phyloP scores from a whole-genome alignment of 2,329 filamentous ascomycete genomes.

The Laburnicola sp. region DNA sequence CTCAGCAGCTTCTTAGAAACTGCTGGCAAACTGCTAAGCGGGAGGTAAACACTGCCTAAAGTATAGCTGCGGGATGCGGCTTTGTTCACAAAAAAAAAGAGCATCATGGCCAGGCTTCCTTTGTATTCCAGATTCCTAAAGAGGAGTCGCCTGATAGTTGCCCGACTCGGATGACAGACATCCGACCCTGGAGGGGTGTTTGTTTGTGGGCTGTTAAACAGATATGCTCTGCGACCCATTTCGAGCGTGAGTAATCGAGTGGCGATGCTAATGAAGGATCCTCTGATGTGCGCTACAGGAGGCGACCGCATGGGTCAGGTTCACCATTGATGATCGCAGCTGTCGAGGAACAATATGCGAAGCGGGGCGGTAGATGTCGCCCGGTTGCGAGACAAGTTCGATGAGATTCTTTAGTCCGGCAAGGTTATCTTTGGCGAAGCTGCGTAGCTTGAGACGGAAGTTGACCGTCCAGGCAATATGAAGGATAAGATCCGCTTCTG shows the following conservation, averaged over 20 bases:
- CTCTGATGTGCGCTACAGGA: slow-evolving; percentile 49
- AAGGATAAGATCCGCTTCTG: slow-evolving; percentile 57
- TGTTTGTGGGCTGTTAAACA: slow-evolving; percentile 47
- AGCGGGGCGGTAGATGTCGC: slow-evolving; percentile 36
- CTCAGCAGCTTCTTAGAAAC: no score
- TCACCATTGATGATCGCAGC: slow-evolving; percentile 47
- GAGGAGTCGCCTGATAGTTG: slow-evolving; percentile 46
- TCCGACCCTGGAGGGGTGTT: slow-evolving; percentile 33
- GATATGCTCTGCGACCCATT: slow-evolving; percentile 62
- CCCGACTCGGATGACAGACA: slow-evolving; percentile 44
- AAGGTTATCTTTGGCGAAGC: slow-evolving; percentile 60
- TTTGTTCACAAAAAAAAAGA: no score
- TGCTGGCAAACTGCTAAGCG: no score
- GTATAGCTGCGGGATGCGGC: no score
- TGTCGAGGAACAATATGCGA: slow-evolving; percentile 59
- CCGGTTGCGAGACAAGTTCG: slow-evolving; percentile 47
- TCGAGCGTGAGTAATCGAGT: slow-evolving; percentile 59
- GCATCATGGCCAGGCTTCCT: slow-evolving; percentile 35
- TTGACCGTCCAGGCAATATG: slow-evolving; percentile 69
- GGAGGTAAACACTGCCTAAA: no score
- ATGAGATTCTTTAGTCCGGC: slow-evolving; percentile 55
- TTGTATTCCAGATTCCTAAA: slow-evolving; percentile 36
- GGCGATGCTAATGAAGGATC: slow-evolving; percentile 51
- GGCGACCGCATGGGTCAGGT: slow-evolving; percentile 14
- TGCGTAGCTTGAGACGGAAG: slow-evolving; percentile 60